Evolutionary conservation across 371 early-diverging fungal species (phyloP).

Genomic region (Batkoa obscura): DNA sequence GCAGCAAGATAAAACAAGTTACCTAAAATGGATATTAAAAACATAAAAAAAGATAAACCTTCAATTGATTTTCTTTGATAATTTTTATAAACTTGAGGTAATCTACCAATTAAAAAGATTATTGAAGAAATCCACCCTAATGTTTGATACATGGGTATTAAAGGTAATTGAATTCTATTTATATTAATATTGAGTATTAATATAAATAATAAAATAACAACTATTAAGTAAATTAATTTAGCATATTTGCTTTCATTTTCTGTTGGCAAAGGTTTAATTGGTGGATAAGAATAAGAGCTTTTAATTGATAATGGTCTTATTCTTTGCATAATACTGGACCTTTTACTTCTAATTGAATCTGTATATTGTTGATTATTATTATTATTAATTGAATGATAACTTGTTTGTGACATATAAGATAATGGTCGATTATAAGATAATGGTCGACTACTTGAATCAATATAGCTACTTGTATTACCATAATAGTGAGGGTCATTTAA

Average conservation of each 20-base stretch:
- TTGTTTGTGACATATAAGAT: background rate
- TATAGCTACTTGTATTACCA: no score
- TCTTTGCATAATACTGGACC: background rate
- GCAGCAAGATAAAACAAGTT: conserved; percentile 20
- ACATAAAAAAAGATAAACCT: conserved; percentile 55
- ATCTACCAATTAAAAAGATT: conserved; percentile 26
- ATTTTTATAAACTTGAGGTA: conserved; percentile 67
- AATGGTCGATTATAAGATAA: background rate
- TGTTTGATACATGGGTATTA: background rate
- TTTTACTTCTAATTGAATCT: background rate
- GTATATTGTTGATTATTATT: background rate
- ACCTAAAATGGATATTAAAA: conserved; percentile 54
- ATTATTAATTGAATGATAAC: background rate
- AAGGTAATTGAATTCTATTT: background rate
- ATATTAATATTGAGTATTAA: background rate
- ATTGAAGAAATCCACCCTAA: conserved; percentile 6
- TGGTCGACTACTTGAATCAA: background rate
- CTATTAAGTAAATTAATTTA: background rate
- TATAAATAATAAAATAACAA: background rate
- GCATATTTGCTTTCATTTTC: background rate
- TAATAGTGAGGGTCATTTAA: no score
- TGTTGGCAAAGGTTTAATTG: background rate
- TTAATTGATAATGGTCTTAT: background rate
- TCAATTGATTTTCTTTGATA: conserved; percentile 42
- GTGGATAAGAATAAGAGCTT: background rate